Conservation (phyloP, 179 eudicot species). For the Silene coronaria region DNA sequence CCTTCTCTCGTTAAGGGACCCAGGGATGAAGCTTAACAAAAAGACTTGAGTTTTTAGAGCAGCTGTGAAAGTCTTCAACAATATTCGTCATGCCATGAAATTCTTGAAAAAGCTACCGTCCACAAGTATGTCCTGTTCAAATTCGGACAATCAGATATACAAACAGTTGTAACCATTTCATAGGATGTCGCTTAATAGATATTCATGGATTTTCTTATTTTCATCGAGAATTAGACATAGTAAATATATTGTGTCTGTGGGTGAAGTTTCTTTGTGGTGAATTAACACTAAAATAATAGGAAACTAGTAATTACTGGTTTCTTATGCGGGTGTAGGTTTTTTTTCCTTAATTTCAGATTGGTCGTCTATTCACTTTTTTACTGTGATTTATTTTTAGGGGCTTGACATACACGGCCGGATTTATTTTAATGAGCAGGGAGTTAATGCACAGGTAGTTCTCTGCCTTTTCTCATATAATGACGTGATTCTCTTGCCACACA, state of each 20-base stretch:
- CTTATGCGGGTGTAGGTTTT: not conserved
- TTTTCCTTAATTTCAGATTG: not conserved
- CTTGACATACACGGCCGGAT: constrained; percentile 82
- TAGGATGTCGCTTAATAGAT: not conserved
- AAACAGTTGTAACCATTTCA: not conserved
- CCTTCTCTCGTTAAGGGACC: too few species aligned
- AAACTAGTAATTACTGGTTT: too few species aligned
- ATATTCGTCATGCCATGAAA: too few species aligned
- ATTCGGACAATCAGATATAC: not conserved
- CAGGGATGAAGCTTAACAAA: too few species aligned
- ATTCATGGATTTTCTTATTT: not conserved
- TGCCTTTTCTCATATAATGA: not conserved
- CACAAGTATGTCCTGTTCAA: too few species aligned
- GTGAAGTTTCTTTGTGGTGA: not conserved
- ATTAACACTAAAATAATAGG: too few species aligned
- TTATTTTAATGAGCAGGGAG: constrained; percentile 86
- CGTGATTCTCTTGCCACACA: not conserved
- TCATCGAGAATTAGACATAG: not conserved
- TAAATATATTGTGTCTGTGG: not conserved
- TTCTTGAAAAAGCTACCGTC: too few species aligned
- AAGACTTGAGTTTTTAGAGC: too few species aligned
- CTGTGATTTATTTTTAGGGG: constrained; percentile 38
- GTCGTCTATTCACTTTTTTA: constrained; percentile 1
- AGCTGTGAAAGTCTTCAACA: too few species aligned
- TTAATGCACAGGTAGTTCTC: constrained; percentile 79